Conservation (phyloP, 345 rosid species). For the Toxicodendron radicans region DNA sequence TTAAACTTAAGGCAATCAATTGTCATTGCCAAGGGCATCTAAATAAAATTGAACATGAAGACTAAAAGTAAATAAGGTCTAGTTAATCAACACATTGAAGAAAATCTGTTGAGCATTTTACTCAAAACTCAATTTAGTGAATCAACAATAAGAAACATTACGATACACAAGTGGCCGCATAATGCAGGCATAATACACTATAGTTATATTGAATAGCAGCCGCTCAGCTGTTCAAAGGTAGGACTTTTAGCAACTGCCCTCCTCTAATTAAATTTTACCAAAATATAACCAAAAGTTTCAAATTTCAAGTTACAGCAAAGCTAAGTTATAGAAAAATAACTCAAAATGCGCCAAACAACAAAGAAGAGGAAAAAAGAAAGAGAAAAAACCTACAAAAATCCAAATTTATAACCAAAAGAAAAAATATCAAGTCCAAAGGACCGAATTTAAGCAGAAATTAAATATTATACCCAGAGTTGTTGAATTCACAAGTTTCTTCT, state of each 20-base stretch:
- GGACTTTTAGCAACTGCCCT: neutral
- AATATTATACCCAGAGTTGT: conserved; percentile 22
- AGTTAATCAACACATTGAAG: neutral
- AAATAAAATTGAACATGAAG: neutral
- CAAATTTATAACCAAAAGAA: neutral
- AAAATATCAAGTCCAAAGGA: neutral
- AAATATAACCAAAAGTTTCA: neutral
- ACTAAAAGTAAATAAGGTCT: neutral
- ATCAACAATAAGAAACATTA: neutral
- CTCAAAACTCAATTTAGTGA: neutral
- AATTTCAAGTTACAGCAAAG: neutral
- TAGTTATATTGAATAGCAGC: neutral
- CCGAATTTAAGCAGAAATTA: neutral
- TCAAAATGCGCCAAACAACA: neutral
- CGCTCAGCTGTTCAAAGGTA: neutral
- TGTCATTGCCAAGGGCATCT: neutral
- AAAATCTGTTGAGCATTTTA: neutral
- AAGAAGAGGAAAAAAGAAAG: neutral
- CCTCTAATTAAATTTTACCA: no score
- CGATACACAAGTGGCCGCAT: neutral
- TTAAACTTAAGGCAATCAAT: neutral
- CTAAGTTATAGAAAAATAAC: neutral
- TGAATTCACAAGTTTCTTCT: conserved; percentile 20
- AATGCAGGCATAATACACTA: neutral
- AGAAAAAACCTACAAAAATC: neutral